Evolutionary conservation across 2,329 filamentous ascomycete species (phyloP), one percentile per base, ranked within the genome.

Genomic region (Beauveria brongniartii): DNA sequence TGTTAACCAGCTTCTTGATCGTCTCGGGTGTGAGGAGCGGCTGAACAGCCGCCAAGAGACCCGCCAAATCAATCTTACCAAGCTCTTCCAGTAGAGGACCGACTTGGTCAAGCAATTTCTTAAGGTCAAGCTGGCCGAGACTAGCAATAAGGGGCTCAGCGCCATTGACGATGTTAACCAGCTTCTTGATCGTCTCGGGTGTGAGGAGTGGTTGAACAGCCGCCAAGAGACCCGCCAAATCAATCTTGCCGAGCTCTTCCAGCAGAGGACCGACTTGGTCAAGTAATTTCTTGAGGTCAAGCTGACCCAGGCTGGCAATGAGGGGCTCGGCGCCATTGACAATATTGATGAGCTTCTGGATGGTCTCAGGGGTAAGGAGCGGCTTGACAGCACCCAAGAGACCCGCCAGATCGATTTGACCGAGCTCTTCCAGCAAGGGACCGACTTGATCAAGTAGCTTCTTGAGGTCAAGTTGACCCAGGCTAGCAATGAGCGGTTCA

Each of bases 201-300:
- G 69, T 71, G 0, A 77, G 64, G 0, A 78, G 62, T 0, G 74
- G 74, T 6, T 67, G 66, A 1, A 76, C 47, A 2, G 73, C 69
- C 7, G 72, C 66, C 6, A 72, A 66, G 5, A 73, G 61, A 7
- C 67, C 67, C 53, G 69, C 64, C 8, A 70, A 61, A 61, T 70
- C 65, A 8, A 74, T 62, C 30, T 71, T 64, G 41, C 63, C 62
- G 9, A 74, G 55, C 30, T 69, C 63, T 10, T 71, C 64, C 28
- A 74, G 64, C 22, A 74, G 12, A 18, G 3, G 73, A 10, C 59
- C 64, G 30, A 64, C 62, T 34, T 65, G 67, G 18, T 63, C 64
- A 6, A 68, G 61, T 14, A 66, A 55, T 37, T 62, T 52, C 61
- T 66, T 63, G 18, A 69, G 61, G 16, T 63, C 53, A 6, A 60